Evolutionary conservation across 2,329 filamentous ascomycete species (phyloP).

Genomic region (Dactylonectria estremocensis): DNA sequence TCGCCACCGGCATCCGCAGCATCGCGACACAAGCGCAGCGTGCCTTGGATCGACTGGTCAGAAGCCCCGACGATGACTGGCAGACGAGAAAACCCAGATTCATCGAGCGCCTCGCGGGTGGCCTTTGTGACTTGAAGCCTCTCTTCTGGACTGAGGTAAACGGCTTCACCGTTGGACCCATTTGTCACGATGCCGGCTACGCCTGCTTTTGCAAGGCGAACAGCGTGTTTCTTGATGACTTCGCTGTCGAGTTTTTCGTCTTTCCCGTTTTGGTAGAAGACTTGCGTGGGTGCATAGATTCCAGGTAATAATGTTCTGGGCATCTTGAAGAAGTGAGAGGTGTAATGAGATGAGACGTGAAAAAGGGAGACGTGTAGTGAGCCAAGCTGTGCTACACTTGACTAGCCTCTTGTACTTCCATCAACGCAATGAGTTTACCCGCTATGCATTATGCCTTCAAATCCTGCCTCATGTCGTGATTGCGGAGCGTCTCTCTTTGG

Average conservation of each 20-base stretch:
- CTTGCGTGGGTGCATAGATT: constrained; percentile 78
- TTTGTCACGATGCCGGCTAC: constrained; percentile 87
- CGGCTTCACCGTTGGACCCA: constrained; percentile 92
- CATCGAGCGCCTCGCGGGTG: constrained; percentile 87
- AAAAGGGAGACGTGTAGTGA: not conserved
- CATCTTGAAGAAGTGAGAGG: constrained; percentile 24
- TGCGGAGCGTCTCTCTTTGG: not conserved
- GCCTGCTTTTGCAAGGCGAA: constrained; percentile 82
- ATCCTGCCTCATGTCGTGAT: not conserved
- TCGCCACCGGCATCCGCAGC: constrained; percentile 80
- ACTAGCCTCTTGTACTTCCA: not conserved
- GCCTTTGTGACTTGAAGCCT: constrained; percentile 82
- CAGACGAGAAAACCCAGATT: constrained; percentile 81
- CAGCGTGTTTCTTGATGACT: constrained; percentile 84
- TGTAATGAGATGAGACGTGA: not conserved
- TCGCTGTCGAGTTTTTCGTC: constrained; percentile 76
- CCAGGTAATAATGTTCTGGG: constrained; percentile 68
- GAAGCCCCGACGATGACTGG: constrained; percentile 87
- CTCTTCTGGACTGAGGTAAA: constrained; percentile 85
- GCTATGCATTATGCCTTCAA: not conserved
- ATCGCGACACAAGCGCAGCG: constrained; percentile 79
- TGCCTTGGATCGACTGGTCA: constrained; percentile 85
- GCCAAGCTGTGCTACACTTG: not conserved
- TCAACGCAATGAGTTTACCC: not conserved
- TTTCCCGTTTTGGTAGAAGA: constrained; percentile 70